Evolutionary conservation across 495 filamentous ascomycete genomes (phyloP).

Genomic region (Talaromyces thailandensis): DNA sequence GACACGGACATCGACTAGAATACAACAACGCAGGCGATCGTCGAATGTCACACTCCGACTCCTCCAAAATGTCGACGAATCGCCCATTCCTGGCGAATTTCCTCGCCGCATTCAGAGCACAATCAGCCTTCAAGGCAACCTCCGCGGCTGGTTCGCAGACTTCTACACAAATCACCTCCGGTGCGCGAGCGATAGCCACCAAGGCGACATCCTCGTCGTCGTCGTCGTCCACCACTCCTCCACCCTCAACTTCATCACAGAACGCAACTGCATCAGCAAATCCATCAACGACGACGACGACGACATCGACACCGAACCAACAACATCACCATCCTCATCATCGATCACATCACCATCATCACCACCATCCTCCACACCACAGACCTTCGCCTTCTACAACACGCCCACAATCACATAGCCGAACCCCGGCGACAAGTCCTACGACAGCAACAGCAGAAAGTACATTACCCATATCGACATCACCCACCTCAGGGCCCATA

Average conservation of each 20-base stretch:
- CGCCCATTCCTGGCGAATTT: slow-evolving; percentile 80
- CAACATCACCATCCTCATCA: slow-evolving; percentile 13
- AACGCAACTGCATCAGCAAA: slow-evolving; percentile 8
- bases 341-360: slow-evolving; percentile 15
- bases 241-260: slow-evolving; percentile 16
- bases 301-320: slow-evolving; percentile 14
- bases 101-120: slow-evolving; percentile 71
- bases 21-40: neutral
- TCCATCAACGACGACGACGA: slow-evolving; percentile 7
- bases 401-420: slow-evolving; percentile 12
- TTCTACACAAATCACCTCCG: slow-evolving; percentile 27
- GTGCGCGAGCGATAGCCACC: slow-evolving; percentile 34
- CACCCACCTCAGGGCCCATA: slow-evolving; percentile 9
- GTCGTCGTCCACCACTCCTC: slow-evolving; percentile 10
- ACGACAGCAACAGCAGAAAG: slow-evolving; percentile 14
- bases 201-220: slow-evolving; percentile 19
- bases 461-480: slow-evolving; percentile 9
- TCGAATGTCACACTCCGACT: neutral
- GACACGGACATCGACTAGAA: neutral
- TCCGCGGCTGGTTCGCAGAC: slow-evolving; percentile 22
- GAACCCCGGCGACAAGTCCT: neutral
- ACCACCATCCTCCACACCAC: slow-evolving; percentile 10
- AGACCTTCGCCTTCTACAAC: slow-evolving; percentile 18
- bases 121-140: slow-evolving; percentile 41
- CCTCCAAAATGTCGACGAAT: slow-evolving; percentile 50